Evolutionary conservation across 2,329 filamentous ascomycete species (phyloP), one percentile per base, ranked within the genome.

Genomic region (Penicillium verrucosum): DNA sequence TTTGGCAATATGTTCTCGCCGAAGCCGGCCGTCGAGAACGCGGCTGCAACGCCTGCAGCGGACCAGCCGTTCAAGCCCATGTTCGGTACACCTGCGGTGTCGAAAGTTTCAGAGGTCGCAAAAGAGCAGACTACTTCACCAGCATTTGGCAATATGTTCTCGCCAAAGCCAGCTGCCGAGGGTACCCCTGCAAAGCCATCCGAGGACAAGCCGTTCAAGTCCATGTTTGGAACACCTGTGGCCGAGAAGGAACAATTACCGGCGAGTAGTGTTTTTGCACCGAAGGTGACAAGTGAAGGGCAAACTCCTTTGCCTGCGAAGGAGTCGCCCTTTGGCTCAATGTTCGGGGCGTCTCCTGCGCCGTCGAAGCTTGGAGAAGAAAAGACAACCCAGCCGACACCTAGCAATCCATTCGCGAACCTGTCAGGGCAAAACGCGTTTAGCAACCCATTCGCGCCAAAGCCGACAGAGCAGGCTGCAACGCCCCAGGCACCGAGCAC

Each of bases 341-440:
- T 77, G 51, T 74, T 75, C 54, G 67, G 62, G 41, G 59, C 38
- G 5, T 29, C 43, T 23, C 25, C 59, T 45, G 18, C 51, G 4
- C 23, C 41, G 5, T 27, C 58, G 16, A 57, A 48, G 23, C 16
- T 51, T 44, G 53, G 40, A 23, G 41, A 51, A 32, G 53, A 23
- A 21, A 36, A 34, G 16, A 14, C 34, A 41, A 14, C 54, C 11
- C 51, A 38, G 27, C 32, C 34, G 5, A 46, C 47, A 21, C 48
- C 48, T 42, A 52, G 23, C 27, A 56, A 52, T 42, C 48, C 54
- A 29, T 56, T 56, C 8, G 48, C 54, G n/a, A 52, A 41, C 43
- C 48, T 56, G 16, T 51, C 47, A 21, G 53, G 53, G 10, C 36
- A 52, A 18, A 49, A n/a, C 34, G 32, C 53, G 8, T 43, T 52